Conservation (phyloP, 2,329 filamentous ascomycete species). For the Verticillium nonalfalfae region DNA sequence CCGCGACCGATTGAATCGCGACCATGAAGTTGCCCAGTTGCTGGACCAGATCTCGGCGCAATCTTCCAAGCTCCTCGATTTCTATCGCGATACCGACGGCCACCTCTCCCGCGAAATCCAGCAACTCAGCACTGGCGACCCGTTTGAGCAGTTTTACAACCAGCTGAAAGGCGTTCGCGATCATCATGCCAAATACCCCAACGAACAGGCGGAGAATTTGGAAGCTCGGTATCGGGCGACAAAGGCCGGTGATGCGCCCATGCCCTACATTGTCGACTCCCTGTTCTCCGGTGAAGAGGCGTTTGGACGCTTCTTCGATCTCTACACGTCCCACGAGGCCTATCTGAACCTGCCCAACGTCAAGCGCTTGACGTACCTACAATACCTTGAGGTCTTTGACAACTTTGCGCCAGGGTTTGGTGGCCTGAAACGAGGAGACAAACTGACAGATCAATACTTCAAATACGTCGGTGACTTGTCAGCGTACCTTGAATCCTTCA, state of each 20-base stretch:
- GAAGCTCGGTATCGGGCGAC: conserved; percentile 82
- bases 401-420: conserved; percentile 69
- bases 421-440: conserved; percentile 72
- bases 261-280: conserved; percentile 68
- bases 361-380: conserved; percentile 81
- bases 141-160: conserved; percentile 87
- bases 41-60: conserved; percentile 83
- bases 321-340: conserved; percentile 76
- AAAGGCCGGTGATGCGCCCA: conserved; percentile 52
- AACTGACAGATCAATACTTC: conserved; percentile 90
- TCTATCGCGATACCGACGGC: conserved; percentile 77
- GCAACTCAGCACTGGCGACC: conserved; percentile 74
- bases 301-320: conserved; percentile 86
- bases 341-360: conserved; percentile 86
- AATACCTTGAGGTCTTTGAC: conserved; percentile 91
- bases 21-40: conserved; percentile 87
- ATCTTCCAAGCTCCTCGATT: conserved; percentile 69
- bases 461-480: conserved; percentile 76
- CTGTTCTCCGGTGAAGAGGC: conserved; percentile 96
- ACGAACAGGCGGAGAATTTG: conserved; percentile 90
- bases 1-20: conserved; percentile 79
- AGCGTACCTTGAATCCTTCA: conserved; percentile 80
- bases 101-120: conserved; percentile 74
- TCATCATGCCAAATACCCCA: conserved; percentile 86
- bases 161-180: conserved; percentile 75